phyloP scores from a whole-genome alignment of 768 basidiomycete species.

The Boletus fagicola region DNA sequence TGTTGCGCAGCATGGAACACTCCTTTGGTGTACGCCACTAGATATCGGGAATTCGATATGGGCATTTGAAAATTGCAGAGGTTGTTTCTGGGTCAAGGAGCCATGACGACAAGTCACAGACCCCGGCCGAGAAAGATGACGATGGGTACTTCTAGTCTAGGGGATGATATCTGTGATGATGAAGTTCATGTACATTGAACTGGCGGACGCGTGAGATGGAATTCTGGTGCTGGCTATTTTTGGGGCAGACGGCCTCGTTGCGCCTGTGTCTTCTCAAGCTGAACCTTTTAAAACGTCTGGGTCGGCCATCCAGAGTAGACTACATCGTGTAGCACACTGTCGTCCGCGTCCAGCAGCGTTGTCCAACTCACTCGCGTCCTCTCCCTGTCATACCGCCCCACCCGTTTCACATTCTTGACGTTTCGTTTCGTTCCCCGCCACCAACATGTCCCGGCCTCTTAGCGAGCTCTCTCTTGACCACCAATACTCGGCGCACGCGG shows the following conservation, averaged over 20 bases:
- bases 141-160: neutral
- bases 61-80: slow-evolving; percentile 22
- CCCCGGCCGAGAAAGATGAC: slow-evolving; percentile 11
- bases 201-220: slow-evolving; percentile 23
- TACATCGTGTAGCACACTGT: slow-evolving; percentile 21
- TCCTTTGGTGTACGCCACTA: slow-evolving; percentile 24
- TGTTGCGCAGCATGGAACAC: slow-evolving; percentile 23
- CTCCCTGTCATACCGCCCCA: slow-evolving; percentile 1
- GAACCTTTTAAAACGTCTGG: slow-evolving; percentile 24
- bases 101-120: slow-evolving; percentile 29
- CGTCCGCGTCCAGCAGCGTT: slow-evolving; percentile 2
- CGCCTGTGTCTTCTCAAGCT: slow-evolving; percentile 14
- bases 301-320: slow-evolving; percentile 12
- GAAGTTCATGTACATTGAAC: slow-evolving; percentile 17
- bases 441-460: slow-evolving; percentile 27
- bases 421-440: slow-evolving; percentile 14
- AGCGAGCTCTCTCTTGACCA: slow-evolving; percentile 22
- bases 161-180: slow-evolving; percentile 14
- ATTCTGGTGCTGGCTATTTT: slow-evolving; percentile 16
- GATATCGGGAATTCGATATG: slow-evolving; percentile 25
- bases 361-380: slow-evolving; percentile 15
- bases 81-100: slow-evolving; percentile 4
- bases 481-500: slow-evolving; percentile 7
- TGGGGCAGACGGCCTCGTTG: slow-evolving; percentile 27
- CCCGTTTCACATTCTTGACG: slow-evolving; percentile 28